Evolutionary conservation across 352 stramenopile species (phyloP).

Genomic region (Phytopythium mirpurense): DNA sequence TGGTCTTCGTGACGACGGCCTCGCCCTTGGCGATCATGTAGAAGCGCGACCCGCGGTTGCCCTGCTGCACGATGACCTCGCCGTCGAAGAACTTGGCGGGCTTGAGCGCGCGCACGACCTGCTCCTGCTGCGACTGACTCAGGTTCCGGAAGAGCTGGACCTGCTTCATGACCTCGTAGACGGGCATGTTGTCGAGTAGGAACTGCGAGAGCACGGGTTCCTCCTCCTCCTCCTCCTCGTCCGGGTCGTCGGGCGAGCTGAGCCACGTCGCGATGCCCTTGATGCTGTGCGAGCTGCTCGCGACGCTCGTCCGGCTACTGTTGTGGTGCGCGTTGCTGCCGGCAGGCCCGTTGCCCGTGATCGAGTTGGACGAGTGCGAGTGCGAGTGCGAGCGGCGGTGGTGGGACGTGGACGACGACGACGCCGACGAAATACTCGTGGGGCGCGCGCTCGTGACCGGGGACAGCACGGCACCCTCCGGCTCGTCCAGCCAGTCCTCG

Average conservation of each 20-base stretch:
- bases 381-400: slow-evolving; percentile 23
- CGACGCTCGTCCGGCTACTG: slow-evolving; percentile 26
- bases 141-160: slow-evolving; percentile 85
- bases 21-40: slow-evolving; percentile 90
- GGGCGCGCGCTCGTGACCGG: slow-evolving; percentile 25
- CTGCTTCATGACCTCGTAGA: slow-evolving; percentile 87
- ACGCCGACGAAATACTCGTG: slow-evolving; percentile 50
- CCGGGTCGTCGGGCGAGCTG: slow-evolving; percentile 53
- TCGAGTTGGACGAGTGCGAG: slow-evolving; percentile 25
- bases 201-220: slow-evolving; percentile 66
- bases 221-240: slow-evolving; percentile 68
- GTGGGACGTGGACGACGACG: slow-evolving; percentile 37
- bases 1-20: slow-evolving; percentile 81
- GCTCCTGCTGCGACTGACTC: slow-evolving; percentile 84
- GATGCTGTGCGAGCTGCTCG: slow-evolving; percentile 56
- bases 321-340: slow-evolving; percentile 32
- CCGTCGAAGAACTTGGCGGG: slow-evolving; percentile 80
- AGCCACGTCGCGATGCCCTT: slow-evolving; percentile 62
- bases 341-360: slow-evolving; percentile 16
- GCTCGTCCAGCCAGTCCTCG: slow-evolving; percentile 76
- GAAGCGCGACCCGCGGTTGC: slow-evolving; percentile 77
- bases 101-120: slow-evolving; percentile 81
- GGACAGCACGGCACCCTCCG: slow-evolving; percentile 52
- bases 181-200: slow-evolving; percentile 76
- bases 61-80: slow-evolving; percentile 84